Base-by-base conservation (phyloP, 148 eudicot genomes). In the Silene conica region DNA sequence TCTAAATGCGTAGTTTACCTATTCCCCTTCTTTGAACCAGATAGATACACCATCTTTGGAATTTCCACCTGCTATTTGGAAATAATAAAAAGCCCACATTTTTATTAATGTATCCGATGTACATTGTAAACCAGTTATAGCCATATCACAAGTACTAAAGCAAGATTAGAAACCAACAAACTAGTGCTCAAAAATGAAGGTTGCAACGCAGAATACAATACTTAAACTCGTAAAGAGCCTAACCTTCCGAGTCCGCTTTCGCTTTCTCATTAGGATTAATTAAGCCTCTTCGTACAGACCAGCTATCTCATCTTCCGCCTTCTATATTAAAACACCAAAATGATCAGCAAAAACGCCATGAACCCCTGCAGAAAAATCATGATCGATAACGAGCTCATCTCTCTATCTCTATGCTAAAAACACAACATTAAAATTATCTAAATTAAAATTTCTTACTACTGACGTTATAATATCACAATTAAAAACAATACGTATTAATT, bases 11-110 rank as follows among this genome's bases (percentile, higher is more conserved):
- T 85, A 70, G 76, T 90, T 93, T 95, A 95, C 99, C 99, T 95
- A 95, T 97, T 95, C 81, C 99, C 96, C 93, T 92, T 92, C 99
- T 95, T 95, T 86, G 97, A 80, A 90, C 99, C 97, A n/a, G n/a
- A n/a, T n/a, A 85, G 99, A 95, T 83, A 89, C 95, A 89, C 90
- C 99, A 86, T 95, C 97, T 95, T 89, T 95, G 89, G 99, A 92
- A 86, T 88, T 95, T 95, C 99, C 97, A 92, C 97, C 97, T 95
- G 99, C 96, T 92, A 94, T 94, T 90, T 88, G 89, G 69, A 91
- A 84, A 91, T 86, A 90, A 88, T 86, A 88, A 80, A 90, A 92
- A 89, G 94, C 82, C 96, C 96, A 90, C 87, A 80, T 63, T 83
- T 89, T 95, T 90, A 93, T 89, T 88, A 93, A 91, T 82, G 82